Evolutionary conservation across 2,329 filamentous ascomycete genomes (phyloP).

Genomic region (Ophiostoma quercus): DNA sequence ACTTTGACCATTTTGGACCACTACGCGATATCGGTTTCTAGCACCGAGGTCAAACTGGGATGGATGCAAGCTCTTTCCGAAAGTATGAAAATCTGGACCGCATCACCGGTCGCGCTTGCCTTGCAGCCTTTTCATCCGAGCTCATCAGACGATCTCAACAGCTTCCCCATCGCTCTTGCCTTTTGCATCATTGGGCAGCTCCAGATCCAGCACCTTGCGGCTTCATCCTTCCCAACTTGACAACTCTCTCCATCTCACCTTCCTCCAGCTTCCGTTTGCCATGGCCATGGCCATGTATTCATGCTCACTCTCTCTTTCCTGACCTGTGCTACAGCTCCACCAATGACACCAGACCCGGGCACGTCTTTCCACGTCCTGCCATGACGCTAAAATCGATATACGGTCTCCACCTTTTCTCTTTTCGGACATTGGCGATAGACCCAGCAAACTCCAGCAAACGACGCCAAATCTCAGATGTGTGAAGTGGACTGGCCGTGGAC

Average conservation of each 20-base stretch:
- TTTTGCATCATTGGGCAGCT: neutral
- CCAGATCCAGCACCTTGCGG: neutral
- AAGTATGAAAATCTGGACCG: neutral
- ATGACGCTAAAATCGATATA: slow-evolving; percentile 18
- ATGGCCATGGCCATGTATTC: no score
- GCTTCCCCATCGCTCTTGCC: neutral
- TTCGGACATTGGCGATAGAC: slow-evolving; percentile 22
- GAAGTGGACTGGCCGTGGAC: neutral
- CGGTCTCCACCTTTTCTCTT: slow-evolving; percentile 13
- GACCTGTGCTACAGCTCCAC: slow-evolving; percentile 15
- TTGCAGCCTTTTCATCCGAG: neutral
- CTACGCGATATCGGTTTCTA: no score
- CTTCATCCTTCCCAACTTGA: neutral
- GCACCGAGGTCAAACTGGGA: no score
- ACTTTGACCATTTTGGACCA: no score
- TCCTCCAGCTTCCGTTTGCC: neutral
- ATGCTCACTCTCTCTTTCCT: neutral
- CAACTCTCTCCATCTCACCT: neutral
- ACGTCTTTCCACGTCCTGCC: slow-evolving; percentile 14
- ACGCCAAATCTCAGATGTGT: slow-evolving; percentile 14
- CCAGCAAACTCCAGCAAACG: slow-evolving; percentile 5
- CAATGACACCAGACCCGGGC: slow-evolving; percentile 19
- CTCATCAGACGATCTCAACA: neutral
- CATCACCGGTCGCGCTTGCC: slow-evolving; percentile 7
- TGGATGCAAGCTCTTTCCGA: neutral